A percentile compares a stretch with the other conserved stretches of the same genome.
phyloP scores from a whole-genome alignment of 2,329 filamentous ascomycete genomes.

The Fusarium subtropicale region DNA sequence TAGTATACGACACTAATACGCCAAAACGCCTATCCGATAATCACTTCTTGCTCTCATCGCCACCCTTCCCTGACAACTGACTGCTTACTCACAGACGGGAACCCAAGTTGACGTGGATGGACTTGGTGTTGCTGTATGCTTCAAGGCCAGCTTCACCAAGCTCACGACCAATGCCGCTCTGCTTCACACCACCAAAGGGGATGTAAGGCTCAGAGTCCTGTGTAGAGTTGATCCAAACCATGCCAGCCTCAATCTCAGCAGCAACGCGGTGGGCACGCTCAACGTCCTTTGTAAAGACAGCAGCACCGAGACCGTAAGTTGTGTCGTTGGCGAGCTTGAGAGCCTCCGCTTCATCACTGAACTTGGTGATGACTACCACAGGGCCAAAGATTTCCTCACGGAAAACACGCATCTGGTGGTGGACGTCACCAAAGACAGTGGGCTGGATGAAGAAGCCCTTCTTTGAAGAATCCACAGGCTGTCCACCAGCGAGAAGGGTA shows the following conservation, averaged over 20 bases:
- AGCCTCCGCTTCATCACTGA: constrained; percentile 81
- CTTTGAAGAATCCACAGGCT: constrained; percentile 63
- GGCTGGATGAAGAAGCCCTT: constrained; percentile 90
- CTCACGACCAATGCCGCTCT: constrained; percentile 46
- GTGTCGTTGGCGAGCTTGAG: constrained; percentile 78
- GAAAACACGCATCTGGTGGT: constrained; percentile 80
- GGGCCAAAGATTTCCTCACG: constrained; percentile 92
- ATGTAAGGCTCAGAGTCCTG: constrained; percentile 45
- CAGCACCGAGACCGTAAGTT: constrained; percentile 82
- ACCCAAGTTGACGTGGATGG: constrained; percentile 46
- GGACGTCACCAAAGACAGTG: constrained; percentile 81
- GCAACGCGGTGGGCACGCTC: constrained; percentile 83
- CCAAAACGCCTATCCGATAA: constrained; percentile 28
- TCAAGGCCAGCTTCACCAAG: constrained; percentile 45
- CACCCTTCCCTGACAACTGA: neutral
- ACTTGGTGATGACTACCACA: constrained; percentile 84
- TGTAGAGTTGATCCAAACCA: constrained; percentile 62
- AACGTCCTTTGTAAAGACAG: constrained; percentile 82
- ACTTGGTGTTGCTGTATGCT: constrained; percentile 45
- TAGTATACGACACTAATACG: constrained; percentile 27
- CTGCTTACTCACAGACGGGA: constrained; percentile 34
- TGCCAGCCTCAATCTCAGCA: constrained; percentile 77
- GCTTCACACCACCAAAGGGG: constrained; percentile 47
- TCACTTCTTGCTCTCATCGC: neutral
- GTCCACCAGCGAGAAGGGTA: constrained; percentile 51